phyloP scores from a whole-genome alignment of 768 basidiomycete species.

The Rhizopogon rudus region DNA sequence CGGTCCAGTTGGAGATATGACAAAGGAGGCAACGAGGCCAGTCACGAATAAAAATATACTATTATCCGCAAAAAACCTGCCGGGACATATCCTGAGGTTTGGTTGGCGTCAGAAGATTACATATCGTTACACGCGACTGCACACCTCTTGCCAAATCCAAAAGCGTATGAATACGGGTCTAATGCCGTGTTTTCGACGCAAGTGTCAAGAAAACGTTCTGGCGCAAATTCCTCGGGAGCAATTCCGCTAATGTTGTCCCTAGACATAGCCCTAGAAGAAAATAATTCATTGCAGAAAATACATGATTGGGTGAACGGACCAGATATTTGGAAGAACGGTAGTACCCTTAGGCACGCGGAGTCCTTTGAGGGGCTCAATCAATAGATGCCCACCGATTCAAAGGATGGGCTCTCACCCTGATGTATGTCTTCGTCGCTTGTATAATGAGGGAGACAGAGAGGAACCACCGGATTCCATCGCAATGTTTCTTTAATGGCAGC shows the following conservation, averaged over 20 bases:
- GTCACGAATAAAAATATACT: background rate
- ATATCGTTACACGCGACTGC: background rate
- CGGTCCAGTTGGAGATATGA: background rate
- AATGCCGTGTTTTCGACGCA: background rate
- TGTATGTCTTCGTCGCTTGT: constrained; percentile 8
- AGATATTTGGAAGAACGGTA: constrained; percentile 35
- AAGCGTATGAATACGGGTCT: constrained; percentile 1
- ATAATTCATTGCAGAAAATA: background rate
- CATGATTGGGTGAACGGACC: constrained; percentile 16
- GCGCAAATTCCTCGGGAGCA: background rate
- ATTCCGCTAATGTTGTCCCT: background rate
- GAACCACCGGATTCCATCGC: constrained; percentile 29
- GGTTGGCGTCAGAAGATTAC: background rate
- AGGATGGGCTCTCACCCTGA: background rate
- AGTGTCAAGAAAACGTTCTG: background rate
- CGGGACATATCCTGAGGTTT: background rate
- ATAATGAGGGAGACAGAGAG: constrained; percentile 12
- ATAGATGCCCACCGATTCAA: background rate
- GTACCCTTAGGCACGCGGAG: constrained; percentile 36
- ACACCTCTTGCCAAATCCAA: constrained; percentile 1
- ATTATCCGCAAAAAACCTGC: background rate
- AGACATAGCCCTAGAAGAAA: background rate
- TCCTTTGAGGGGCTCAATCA: constrained; percentile 9
- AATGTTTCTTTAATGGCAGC: constrained; percentile 38
- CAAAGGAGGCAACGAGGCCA: background rate